Percentiles rank a stretch among this genome's conserved stretches.
Conservation (phyloP, 2,329 filamentous ascomycete species). For the Colletotrichum sidae region DNA sequence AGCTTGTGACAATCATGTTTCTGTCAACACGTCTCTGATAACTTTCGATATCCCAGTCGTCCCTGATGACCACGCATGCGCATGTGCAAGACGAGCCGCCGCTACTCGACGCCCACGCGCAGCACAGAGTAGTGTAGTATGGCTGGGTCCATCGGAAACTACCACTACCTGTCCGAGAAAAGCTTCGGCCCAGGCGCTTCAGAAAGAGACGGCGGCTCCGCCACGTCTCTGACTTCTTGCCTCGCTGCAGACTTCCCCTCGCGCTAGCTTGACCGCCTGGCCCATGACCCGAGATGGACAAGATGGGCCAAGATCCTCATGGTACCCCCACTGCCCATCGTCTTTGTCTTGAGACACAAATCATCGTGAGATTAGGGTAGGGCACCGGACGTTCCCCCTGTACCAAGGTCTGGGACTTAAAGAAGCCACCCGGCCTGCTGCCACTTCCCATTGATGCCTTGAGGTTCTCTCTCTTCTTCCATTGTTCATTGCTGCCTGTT, state of each 20-base stretch:
- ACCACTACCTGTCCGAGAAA: slow-evolving; percentile 5
- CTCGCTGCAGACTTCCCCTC: slow-evolving; percentile 13
- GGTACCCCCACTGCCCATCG: slow-evolving; percentile 22
- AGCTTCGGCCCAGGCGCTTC: not conserved
- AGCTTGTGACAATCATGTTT: slow-evolving; percentile 32
- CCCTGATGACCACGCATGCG: not conserved
- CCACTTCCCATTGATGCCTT: not conserved
- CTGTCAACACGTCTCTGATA: slow-evolving; percentile 32
- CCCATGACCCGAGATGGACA: slow-evolving; percentile 8
- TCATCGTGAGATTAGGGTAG: slow-evolving; percentile 35
- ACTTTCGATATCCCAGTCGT: slow-evolving; percentile 10
- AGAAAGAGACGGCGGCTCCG: slow-evolving; percentile 10
- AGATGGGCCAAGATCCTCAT: slow-evolving; percentile 22
- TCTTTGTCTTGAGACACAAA: slow-evolving; percentile 25
- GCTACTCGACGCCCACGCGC: not conserved
- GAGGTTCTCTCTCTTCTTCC: not conserved
- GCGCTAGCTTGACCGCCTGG: slow-evolving; percentile 25
- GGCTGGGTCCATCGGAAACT: slow-evolving; percentile 15
- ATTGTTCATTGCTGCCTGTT: not conserved
- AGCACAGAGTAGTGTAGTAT: not conserved
- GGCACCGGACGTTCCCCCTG: slow-evolving; percentile 8
- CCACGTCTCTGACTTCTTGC: not conserved
- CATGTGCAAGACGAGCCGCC: slow-evolving; percentile 11
- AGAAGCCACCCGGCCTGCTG: slow-evolving; percentile 2
- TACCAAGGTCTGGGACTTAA: slow-evolving; percentile 12